Evolutionary conservation across 306 rosid species (phyloP).

Genomic region (Corylus americana): DNA sequence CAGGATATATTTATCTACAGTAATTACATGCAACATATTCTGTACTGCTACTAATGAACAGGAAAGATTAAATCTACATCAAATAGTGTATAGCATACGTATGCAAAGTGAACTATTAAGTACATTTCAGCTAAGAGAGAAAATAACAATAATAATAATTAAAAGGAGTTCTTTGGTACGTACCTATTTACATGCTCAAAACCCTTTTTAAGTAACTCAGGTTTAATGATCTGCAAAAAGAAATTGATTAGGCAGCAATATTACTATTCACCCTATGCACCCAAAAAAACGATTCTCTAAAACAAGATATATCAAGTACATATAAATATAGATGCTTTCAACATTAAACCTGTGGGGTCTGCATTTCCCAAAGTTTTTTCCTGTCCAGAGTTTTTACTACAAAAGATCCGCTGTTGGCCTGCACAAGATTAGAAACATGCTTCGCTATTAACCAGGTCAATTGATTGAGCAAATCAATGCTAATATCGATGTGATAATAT

Average conservation of each 20-base stretch:
- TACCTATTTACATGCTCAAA: conserved; percentile 93
- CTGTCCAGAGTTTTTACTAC: conserved; percentile 84
- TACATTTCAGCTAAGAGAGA: background rate
- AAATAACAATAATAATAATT: background rate
- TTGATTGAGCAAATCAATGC: background rate
- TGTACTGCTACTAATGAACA: background rate
- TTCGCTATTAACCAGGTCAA: conserved; percentile 23
- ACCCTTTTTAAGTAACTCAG: conserved; percentile 81
- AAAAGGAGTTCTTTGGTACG: conserved; percentile 32
- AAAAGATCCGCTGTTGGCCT: conserved; percentile 80
- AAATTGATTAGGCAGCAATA: conserved; percentile 18
- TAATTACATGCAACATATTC: background rate
- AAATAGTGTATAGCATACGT: background rate
- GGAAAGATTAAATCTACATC: background rate
- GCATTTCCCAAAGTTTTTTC: conserved; percentile 96
- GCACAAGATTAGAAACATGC: conserved; percentile 35
- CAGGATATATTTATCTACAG: background rate
- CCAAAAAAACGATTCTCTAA: conserved; percentile 4
- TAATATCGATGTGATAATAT: background rate
- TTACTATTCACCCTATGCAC: background rate
- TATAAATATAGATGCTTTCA: conserved; percentile 11
- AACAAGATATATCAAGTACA: background rate
- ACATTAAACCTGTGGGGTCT: conserved; percentile 87
- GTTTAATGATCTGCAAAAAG: conserved; percentile 68
- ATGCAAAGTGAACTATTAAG: background rate